Base-by-base conservation (phyloP, 2,329 filamentous ascomycete genomes). In the Camptophora hylomeconis region DNA sequence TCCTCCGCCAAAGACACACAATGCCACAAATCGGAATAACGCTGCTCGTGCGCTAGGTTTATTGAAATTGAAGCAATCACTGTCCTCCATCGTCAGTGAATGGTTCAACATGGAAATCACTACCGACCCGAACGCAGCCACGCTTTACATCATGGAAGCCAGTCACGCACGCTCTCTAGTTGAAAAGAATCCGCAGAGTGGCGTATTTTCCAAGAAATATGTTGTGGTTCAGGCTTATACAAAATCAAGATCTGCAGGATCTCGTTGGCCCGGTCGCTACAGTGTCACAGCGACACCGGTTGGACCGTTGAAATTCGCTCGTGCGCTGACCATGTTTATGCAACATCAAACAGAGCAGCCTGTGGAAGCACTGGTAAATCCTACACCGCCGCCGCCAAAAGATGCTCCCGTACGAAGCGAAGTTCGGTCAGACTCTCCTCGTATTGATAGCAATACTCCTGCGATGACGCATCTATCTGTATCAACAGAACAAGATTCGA, bases 391-490 rank as follows among this genome's bases (percentile, higher is more conserved):
- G 20, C 16, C 29, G 12, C 25, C 31, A 22, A 24, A 23, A 17
- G 12, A 21, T 3, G 18, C 21, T 27, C 11, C 17, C 33, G 4
- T 16, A 21, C 13, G 17, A 20, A 20, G 24, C n/a, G 17, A 7
- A 24, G 19, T n/a, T n/a, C n/a, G n/a, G n/a, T n/a, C n/a, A n/a
- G n/a, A 12, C 12, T 7, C 9, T 20, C 9, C 6, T n/a, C 9
- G 26, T 19, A 9, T 9, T 10, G n/a, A 29, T n/a, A n/a, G n/a
- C n/a, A n/a, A 27, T 4, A 22, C 17, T 14, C 27, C 15, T 7
- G 8, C 11, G 7, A 13, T 29, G 7, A 33, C 40, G 7, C 46
- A 47, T 7, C n/a, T n/a, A n/a, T n/a, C n/a, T n/a, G n/a, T n/a
- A n/a, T n/a, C n/a, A n/a, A n/a, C n/a, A n/a, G n/a, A n/a, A n/a